Evolutionary conservation across 2,329 filamentous ascomycete species (phyloP).

Genomic region (Orbilia quercus): DNA sequence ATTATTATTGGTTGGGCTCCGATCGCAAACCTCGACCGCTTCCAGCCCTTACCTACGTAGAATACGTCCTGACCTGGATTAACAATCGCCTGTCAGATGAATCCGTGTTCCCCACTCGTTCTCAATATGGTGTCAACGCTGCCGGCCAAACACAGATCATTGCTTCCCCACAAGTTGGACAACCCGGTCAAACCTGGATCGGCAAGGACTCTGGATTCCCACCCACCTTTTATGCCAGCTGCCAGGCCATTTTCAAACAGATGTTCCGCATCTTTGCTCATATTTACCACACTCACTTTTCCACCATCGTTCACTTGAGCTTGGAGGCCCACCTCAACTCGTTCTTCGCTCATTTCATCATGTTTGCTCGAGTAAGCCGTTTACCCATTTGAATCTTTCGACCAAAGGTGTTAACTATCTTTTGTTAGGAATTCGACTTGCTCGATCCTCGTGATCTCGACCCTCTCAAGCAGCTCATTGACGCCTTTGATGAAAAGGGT

Average conservation of each 20-base stretch:
- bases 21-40: slow-evolving; percentile 60
- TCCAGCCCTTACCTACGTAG: slow-evolving; percentile 60
- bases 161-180: slow-evolving; percentile 71
- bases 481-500: slow-evolving; percentile 60
- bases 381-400: no score
- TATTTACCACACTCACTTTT: slow-evolving; percentile 96
- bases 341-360: slow-evolving; percentile 85
- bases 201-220: slow-evolving; percentile 95
- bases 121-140: slow-evolving; percentile 55
- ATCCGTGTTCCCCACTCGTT: slow-evolving; percentile 60
- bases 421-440: slow-evolving; percentile 60
- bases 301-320: slow-evolving; percentile 85
- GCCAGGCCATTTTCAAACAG: slow-evolving; percentile 93
- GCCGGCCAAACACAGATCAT: slow-evolving; percentile 66
- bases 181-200: slow-evolving; percentile 76
- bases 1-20: slow-evolving; percentile 60
- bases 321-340: slow-evolving; percentile 84
- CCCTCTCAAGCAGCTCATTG: slow-evolving; percentile 60
- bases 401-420: no score
- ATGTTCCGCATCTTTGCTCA: slow-evolving; percentile 99
- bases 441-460: slow-evolving; percentile 60
- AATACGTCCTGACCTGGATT: slow-evolving; percentile 61
- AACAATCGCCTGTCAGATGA: slow-evolving; percentile 60
- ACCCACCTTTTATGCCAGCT: slow-evolving; percentile 85
- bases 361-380: slow-evolving; percentile 58